Evolutionary conservation across 306 rosid genomes (phyloP).

Genomic region (Medicago ruthenica): DNA sequence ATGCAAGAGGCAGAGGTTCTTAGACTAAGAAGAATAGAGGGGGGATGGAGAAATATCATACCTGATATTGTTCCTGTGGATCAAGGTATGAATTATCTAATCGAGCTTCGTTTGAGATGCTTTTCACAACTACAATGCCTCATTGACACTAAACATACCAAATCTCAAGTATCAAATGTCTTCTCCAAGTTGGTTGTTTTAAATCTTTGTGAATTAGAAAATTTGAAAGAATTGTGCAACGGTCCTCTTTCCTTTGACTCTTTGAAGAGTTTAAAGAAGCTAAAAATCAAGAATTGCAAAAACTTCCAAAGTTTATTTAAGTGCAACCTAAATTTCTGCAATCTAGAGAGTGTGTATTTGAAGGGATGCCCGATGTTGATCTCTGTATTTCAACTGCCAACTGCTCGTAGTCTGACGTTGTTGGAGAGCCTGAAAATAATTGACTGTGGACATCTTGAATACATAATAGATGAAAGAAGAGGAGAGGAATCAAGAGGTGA

Average conservation of each 20-base stretch:
- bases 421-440: not conserved
- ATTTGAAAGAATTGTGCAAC: not conserved
- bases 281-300: fast-evolving
- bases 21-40: fast-evolving
- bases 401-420: not conserved
- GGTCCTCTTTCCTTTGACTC: not conserved
- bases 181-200: conserved; percentile 15
- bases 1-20: not conserved
- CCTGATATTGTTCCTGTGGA: conserved; percentile 16
- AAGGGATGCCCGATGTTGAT: fast-evolving
- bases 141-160: not conserved
- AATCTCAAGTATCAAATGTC: not conserved
- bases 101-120: fast-evolving
- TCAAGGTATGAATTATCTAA: not conserved
- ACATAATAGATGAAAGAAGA: not conserved
- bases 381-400: not conserved
- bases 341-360: not conserved
- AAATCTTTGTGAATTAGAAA: fast-evolving
- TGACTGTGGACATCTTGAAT: not conserved
- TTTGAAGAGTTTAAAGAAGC: not conserved
- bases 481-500: not conserved
- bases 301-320: not conserved
- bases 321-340: not conserved
- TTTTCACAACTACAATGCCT: not conserved
- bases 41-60: conserved; percentile 3